Conservation (phyloP, 306 rosid genomes). For the Pachyrhizus erosus region DNA sequence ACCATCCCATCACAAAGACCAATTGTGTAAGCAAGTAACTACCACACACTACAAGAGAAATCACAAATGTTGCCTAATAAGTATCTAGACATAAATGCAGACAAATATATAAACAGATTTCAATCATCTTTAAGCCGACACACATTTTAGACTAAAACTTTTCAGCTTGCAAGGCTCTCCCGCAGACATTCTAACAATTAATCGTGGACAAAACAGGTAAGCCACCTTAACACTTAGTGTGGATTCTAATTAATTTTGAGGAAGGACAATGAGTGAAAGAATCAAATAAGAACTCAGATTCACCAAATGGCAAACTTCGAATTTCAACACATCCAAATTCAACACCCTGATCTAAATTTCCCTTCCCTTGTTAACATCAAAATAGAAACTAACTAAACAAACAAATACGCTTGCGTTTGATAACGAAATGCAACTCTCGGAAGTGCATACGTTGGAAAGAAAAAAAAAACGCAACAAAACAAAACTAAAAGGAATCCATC, state of each 20-base stretch:
- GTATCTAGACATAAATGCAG: background rate
- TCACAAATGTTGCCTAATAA: background rate
- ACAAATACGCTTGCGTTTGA: background rate
- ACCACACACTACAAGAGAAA: constrained; percentile 3
- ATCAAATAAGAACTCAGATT: background rate
- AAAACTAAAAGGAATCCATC: background rate
- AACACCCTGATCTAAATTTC: background rate
- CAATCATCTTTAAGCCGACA: constrained; percentile 14
- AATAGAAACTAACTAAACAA: constrained; percentile 22
- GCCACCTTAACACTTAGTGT: background rate
- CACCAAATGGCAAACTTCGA: background rate
- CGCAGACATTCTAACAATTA: background rate
- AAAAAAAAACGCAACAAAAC: background rate
- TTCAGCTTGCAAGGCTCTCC: background rate
- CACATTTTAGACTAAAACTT: constrained; percentile 15
- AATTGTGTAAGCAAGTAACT: constrained; percentile 6
- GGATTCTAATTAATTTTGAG: constrained; percentile 9
- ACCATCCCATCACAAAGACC: constrained; percentile 43
- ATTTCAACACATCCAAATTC: constrained; percentile 1
- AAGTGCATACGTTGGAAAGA: background rate
- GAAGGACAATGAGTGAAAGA: background rate
- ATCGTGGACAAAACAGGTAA: background rate
- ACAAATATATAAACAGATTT: background rate
- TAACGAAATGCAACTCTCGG: background rate
- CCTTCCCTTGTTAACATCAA: constrained; percentile 10